Conservation (phyloP, 192 early-diverging fungal species). For the Powellomyces hirtus region DNA sequence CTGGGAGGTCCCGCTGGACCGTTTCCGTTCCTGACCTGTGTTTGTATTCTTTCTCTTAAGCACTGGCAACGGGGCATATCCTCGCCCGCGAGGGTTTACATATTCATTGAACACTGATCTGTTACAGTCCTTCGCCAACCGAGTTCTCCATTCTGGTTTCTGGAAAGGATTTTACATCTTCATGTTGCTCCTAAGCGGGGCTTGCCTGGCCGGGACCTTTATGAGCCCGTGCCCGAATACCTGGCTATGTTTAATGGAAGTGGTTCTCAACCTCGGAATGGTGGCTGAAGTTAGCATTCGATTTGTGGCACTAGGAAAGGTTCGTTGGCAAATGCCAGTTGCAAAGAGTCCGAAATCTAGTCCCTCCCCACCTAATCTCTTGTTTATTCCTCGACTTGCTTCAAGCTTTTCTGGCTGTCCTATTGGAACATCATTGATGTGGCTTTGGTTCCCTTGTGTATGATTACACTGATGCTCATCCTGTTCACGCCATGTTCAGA, state of each 20-base stretch:
- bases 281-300: constrained; percentile 17
- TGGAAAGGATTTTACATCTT: constrained; percentile 15
- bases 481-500: not conserved
- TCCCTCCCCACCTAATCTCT: too few relatives aligned
- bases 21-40: too few relatives aligned
- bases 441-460: constrained; percentile 2
- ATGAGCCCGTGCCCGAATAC: not conserved
- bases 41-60: too few relatives aligned
- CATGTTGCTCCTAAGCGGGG: not conserved
- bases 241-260: constrained; percentile 19
- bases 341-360: not conserved
- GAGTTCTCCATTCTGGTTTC: constrained; percentile 15
- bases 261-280: constrained; percentile 15
- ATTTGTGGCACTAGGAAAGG: constrained; percentile 19
- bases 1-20: too few relatives aligned
- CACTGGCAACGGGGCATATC: too few relatives aligned
- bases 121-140: constrained; percentile 10
- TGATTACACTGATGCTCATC: constrained; percentile 12
- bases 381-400: not conserved
- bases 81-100: too few relatives aligned
- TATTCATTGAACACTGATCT: not conserved
- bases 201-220: not conserved
- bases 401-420: constrained; percentile 23
- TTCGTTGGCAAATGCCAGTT: not conserved
- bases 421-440: constrained; percentile 22